phyloP scores from a whole-genome alignment of 352 stramenopile genomes.

The Pythium graminicola region DNA sequence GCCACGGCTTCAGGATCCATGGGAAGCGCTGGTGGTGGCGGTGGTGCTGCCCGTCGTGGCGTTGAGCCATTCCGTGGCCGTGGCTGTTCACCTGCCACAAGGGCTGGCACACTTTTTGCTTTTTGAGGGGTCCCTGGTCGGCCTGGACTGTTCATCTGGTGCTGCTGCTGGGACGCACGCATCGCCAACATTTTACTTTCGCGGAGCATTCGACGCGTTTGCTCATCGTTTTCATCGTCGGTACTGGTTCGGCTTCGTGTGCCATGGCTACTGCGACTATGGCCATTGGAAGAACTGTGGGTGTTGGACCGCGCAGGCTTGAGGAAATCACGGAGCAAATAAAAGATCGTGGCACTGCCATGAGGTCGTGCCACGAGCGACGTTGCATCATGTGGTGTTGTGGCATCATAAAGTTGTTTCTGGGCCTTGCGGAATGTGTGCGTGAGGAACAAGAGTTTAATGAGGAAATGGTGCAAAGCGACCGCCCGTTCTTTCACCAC shows the following conservation, averaged over 20 bases:
- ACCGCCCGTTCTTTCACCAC: conserved; percentile 68
- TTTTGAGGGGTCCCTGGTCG: background rate
- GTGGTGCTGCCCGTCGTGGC: background rate
- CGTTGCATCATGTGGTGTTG: conserved; percentile 19
- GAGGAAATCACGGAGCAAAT: conserved; percentile 63
- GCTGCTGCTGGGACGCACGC: conserved; percentile 23
- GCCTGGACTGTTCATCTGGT: no score
- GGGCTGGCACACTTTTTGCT: background rate
- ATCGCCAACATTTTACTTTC: conserved; percentile 72
- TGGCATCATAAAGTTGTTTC: conserved; percentile 43
- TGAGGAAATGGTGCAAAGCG: conserved; percentile 71
- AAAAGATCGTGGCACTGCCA: conserved; percentile 57
- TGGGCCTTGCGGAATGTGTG: conserved; percentile 73
- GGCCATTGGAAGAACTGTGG: conserved; percentile 11
- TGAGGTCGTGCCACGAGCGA: conserved; percentile 37
- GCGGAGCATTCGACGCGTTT: conserved; percentile 34
- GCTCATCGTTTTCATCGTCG: conserved; percentile 28
- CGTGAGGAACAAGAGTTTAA: conserved; percentile 61
- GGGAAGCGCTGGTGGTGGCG: conserved; percentile 6
- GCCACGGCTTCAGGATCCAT: conserved; percentile 13
- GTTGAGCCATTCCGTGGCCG: conserved; percentile 1
- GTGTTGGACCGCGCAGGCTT: conserved; percentile 30
- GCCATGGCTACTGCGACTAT: background rate
- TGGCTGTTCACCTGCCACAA: conserved; percentile 5
- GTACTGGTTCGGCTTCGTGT: conserved; percentile 11